Base-by-base conservation (phyloP, 2,329 filamentous ascomycete genomes). In the Apiospora saccharicola region DNA sequence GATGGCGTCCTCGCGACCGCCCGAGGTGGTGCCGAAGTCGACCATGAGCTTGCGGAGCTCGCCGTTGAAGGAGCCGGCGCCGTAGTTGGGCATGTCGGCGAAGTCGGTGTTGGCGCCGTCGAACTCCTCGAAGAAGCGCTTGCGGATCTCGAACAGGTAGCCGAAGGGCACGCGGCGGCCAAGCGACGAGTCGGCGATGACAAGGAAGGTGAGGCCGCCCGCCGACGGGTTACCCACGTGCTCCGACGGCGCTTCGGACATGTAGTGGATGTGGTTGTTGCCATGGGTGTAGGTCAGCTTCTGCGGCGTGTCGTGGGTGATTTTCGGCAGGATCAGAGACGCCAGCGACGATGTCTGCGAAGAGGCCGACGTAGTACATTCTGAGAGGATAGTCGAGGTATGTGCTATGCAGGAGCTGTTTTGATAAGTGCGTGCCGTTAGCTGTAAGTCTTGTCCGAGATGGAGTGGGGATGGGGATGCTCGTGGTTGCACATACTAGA, bases 231-330 rank as follows among this genome's bases (percentile, higher is more conserved):
- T 86, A 78, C 77, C 79, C 72, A 85, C 85, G 79, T 92, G 89
- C 77, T 89, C 89, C 3, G 91, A 92, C 13, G 94, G 92, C 0
- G 94, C 91, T 80, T 96, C 93, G 79, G 95, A 90, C 80, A 98
- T 93, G 87, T 97, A 98, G 88, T 99, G 96, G 83, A 98, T 96
- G 87, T 96, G 94, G 82, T 97, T 92, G 73, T 92, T 87, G 84
- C 95, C 93, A 83, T 98, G 95, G 53, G 94, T 97, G 86, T 97
- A 98, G 71, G 96, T 98, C 76, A 97, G 90, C 84, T 98, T 98
- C 80, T 97, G 91, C 0, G 95, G 88, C 43, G 88, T 86, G 75
- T 87, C 85, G 85, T 99, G 96, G 71, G 89, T 88, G 86, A 99
- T 97, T 83, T 98, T 98, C 72, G 97, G 96, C 64, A 99, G 94